These are phyloP conservation scores for Tuber brumale DNA, from an alignment of 495 filamentous ascomycete genomes.

Conservation along the genomic window DNA sequence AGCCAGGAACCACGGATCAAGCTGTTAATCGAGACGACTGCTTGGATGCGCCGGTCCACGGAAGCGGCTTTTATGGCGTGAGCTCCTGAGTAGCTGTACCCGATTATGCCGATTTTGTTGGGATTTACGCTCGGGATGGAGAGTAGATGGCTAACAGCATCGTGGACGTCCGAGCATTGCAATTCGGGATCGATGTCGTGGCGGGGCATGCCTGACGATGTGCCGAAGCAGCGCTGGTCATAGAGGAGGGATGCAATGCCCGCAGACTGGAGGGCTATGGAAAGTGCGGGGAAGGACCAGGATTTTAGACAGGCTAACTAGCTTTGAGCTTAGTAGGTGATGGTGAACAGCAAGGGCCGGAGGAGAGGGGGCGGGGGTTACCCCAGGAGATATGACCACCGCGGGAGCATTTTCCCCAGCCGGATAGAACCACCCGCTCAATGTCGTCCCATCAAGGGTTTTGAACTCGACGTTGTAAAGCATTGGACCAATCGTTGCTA, in stretches of 20 bases:
- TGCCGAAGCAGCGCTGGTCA: slow-evolving; percentile 22
- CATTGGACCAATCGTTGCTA: slow-evolving; percentile 1
- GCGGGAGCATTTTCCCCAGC: slow-evolving; percentile 30
- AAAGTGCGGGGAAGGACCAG: slow-evolving; percentile 16
- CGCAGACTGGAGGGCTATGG: slow-evolving; percentile 11
- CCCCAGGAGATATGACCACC: slow-evolving; percentile 33
- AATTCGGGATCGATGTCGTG: slow-evolving; percentile 12
- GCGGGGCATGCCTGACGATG: slow-evolving; percentile 18
- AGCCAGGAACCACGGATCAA: neutral
- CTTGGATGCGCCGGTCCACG: slow-evolving; percentile 20
- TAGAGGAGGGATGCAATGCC: slow-evolving; percentile 18
- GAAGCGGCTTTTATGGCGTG: slow-evolving; percentile 12
- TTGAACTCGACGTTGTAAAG: slow-evolving; percentile 37
- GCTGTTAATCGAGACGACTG: slow-evolving; percentile 10
- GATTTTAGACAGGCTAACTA: slow-evolving; percentile 23
- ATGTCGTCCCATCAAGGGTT: slow-evolving; percentile 38
- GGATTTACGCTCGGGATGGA: slow-evolving; percentile 11
- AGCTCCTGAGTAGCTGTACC: slow-evolving; percentile 17
- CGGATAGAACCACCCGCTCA: slow-evolving; percentile 41
- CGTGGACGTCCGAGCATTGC: slow-evolving; percentile 17
- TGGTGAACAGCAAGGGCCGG: neutral
- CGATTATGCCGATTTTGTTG: slow-evolving; percentile 11
- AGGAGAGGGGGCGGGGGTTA: slow-evolving; percentile 7
- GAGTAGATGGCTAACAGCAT: slow-evolving; percentile 15
- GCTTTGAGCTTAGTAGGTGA: neutral